Base-by-base conservation (phyloP, 306 rosid species). In the Rubus idaeus region DNA sequence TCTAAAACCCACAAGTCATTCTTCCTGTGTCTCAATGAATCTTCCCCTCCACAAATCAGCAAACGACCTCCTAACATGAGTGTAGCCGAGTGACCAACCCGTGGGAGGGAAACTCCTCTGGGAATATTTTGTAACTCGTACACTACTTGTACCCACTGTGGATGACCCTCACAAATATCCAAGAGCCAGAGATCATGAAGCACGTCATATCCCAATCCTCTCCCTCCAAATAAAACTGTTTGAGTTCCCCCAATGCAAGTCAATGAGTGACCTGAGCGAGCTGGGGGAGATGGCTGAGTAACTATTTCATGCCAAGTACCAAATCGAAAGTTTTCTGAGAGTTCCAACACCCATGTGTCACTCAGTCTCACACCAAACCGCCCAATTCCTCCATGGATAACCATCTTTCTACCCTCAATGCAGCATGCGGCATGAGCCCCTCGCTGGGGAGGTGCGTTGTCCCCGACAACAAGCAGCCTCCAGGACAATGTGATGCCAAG, bases 61-160 rank as follows among this genome's bases (percentile, higher is more conserved):
- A 94, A 75, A 62, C 91, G 84, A 9, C 93, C 95, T 72, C 98
- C 98, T 70, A 94, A 81, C 78, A 90, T 87, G 80, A 84, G 77
- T 35, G 96, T 92, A 39, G 97, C 97, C 5, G 93, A 89, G 84
- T 93, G 98, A 58, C 98, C 98, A 66, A 93, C 98, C 83, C 98
- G 82, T 1, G 94, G 89, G 47, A 94, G 94, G 66, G 97, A 90
- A 82, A 69, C 87, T 80, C 96, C 93, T 76, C 81, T 78, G 8
- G 91, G 88, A 81, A 90, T 79, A 80, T 79, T 83, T 63, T 80
- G 91, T 23, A 83, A 71, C 70, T 91, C 94, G 45, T 87, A 90
- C 5, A 72, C 80, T 68, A 92, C 76, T 65, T 90, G 93, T 55
- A 88, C 79, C 98, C 98, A 94, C 73, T 73, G 81, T 18, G 74